Evolutionary conservation across 2,329 filamentous ascomycete genomes (phyloP), one percentile per base, ranked within the genome.

Genomic region (Aspergillus aculeatus): DNA sequence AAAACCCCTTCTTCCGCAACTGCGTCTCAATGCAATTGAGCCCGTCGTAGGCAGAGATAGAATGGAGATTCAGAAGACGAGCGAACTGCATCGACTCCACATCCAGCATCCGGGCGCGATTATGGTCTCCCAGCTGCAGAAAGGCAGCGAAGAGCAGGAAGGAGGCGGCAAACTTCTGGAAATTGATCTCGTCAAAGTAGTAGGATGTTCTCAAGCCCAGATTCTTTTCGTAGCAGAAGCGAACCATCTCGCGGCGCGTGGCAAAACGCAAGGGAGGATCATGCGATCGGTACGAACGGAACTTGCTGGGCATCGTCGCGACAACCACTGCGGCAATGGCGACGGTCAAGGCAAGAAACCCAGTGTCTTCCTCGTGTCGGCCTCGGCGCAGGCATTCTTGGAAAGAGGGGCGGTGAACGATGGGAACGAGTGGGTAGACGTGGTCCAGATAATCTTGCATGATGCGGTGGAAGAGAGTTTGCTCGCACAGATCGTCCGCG

Each of bases 1-100:
- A 77, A 47, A 76, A 77, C 0, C 68, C 74, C 58, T 75, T 77
- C 53, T 76, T 76, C 11, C 75, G 64, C 3, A 76, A 62, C 47
- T 77, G 75, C 0, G 67, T 70, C 53, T 77, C 73, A 14, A 76
- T 71, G 35, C 61, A 65, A 44, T 73, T 72, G 2, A 73, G 62
- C 1, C 70, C 71, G 11, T 65, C 66, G 50, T 75, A 75, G 16
- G 68, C 70, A 0, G 70, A 68, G 0, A 75, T 66, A 2, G 65
- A 63, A 53, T 76, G 75, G 2, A 77, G 24, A 23, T 64, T 64
- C n/a, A 67, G 32, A 0, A 77, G 57, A 2, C 74, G 67, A 0
- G 70, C 73, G 6, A 77, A 63, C 56, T 77, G 74, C 65, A 73
- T 67, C 1, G 68, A 67, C 56, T 77, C 75, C 4, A 72, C 71